Percentiles rank a stretch among this genome's conserved stretches.
These are phyloP conservation scores for Globisporangium emineosum DNA, from an alignment of 352 stramenopile species.

Conservation along the genomic window DNA sequence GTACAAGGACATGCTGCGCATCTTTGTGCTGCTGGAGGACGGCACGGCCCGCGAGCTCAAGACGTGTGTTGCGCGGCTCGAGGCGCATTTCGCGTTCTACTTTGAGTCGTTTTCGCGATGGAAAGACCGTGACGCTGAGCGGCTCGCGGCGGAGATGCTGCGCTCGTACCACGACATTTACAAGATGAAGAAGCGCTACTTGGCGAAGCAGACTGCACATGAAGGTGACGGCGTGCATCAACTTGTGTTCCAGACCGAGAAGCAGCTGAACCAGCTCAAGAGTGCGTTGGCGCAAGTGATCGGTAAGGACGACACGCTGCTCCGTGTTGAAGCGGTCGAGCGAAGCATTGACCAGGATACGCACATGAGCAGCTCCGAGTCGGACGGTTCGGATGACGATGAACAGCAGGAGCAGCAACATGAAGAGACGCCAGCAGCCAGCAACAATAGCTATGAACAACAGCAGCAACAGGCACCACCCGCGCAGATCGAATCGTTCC, in stretches of 20 bases:
- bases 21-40: conserved; percentile 29
- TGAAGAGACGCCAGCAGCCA: background rate
- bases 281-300: conserved; percentile 53
- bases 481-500: conserved; percentile 36
- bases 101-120: conserved; percentile 60
- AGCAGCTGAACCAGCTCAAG: conserved; percentile 54
- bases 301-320: conserved; percentile 34
- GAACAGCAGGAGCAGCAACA: conserved; percentile 19
- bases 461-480: conserved; percentile 12
- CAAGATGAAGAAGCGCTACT: conserved; percentile 44
- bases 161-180: conserved; percentile 51
- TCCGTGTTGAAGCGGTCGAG: conserved; percentile 34
- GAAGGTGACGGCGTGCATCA: conserved; percentile 53
- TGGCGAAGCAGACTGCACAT: conserved; percentile 24
- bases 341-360: conserved; percentile 27
- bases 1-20: conserved; percentile 33
- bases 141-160: conserved; percentile 49
- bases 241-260: conserved; percentile 52
- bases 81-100: conserved; percentile 67
- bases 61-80: conserved; percentile 33
- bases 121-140: conserved; percentile 59
- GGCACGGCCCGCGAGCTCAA: conserved; percentile 41
- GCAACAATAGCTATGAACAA: background rate
- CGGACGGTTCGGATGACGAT: conserved; percentile 19
- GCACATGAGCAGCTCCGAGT: conserved; percentile 19